phyloP scores from a whole-genome alignment of 495 filamentous ascomycete species.

The Glarea lozoyensis region DNA sequence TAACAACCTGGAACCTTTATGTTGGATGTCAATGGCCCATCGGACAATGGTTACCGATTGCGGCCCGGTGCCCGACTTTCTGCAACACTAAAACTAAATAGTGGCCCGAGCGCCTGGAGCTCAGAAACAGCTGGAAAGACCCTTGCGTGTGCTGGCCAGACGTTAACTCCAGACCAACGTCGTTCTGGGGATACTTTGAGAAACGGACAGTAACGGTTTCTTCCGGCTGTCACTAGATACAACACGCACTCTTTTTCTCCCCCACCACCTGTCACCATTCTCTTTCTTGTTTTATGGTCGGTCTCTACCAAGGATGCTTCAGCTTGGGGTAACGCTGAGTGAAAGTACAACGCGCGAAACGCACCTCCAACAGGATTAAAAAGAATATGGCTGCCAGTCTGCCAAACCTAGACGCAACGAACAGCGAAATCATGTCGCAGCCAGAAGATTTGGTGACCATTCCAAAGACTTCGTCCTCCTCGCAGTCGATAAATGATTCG shows the following conservation, averaged over 20 bases:
- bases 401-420: conserved; percentile 11
- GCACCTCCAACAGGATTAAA: conserved; percentile 1
- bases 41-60: too few relatives aligned
- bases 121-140: too few relatives aligned
- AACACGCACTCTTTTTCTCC: neutral
- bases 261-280: neutral
- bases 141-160: too few relatives aligned
- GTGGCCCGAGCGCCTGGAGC: too few relatives aligned
- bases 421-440: conserved; percentile 18
- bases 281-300: neutral
- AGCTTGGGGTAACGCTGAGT: conserved; percentile 12
- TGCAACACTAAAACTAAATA: too few relatives aligned
- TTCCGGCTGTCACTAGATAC: neutral
- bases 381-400: conserved; percentile 8
- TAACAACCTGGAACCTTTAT: too few relatives aligned
- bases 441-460: conserved; percentile 17
- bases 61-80: too few relatives aligned
- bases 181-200: neutral
- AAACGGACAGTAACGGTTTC: neutral
- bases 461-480: conserved; percentile 16
- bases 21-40: too few relatives aligned
- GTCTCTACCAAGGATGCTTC: conserved; percentile 17
- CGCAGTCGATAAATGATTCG: conserved; percentile 11
- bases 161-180: neutral
- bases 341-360: conserved; percentile 16